Evolutionary conservation across 495 filamentous ascomycete genomes (phyloP), one percentile per base, ranked within the genome.

Genomic region (Talaromyces adpressus): DNA sequence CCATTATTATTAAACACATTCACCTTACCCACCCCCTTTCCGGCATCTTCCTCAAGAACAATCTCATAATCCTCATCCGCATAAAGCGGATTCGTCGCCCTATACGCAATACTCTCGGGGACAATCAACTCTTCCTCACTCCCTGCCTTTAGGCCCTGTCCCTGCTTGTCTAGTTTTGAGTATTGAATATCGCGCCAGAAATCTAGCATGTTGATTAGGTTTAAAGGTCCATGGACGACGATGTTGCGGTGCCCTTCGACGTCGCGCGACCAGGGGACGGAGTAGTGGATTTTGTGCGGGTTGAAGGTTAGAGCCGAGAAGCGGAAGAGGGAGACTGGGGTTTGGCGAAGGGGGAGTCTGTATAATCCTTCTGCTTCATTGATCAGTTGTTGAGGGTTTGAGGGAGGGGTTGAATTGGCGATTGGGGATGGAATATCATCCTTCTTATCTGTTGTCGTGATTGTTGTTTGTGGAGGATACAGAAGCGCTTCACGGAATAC

Each of bases 261-360:
- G 14, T 81, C 73, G 3, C 77, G 73, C 14, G 81, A 81, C 85
- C 85, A 89, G 4, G 78, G 73, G 3, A 75, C 70, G 39, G 85
- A 86, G 69, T 88, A 90, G 68, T 91, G 88, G 47, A 91, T 91
- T 70, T 84, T 89, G 67, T 90, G 89, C 0, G 79, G 84, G 64
- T 90, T 91, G 71, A 88, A 90, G 3, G 87, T 91, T 23, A 91
- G 71, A 0, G 88, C 88, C 0, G 85, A 88, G 76, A 91, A 91
- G 4, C 87, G 81, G 70, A 90, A 90, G 7, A 91, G 79, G 0
- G 82, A 81, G 5, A 82, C 79, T 3, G 81, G 75, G 0, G 85
- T 85, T 70, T 83, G 84, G 14, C 69, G 64, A 52, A 85, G 73
- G 11, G 81, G 78, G n/a, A 78, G 72, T 39, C 69, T 74, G 62